A percentile compares a stretch with the other conserved stretches of the same genome.
Evolutionary conservation across 371 early-diverging fungal species (phyloP).

Genomic region (Mucor racemosus): DNA sequence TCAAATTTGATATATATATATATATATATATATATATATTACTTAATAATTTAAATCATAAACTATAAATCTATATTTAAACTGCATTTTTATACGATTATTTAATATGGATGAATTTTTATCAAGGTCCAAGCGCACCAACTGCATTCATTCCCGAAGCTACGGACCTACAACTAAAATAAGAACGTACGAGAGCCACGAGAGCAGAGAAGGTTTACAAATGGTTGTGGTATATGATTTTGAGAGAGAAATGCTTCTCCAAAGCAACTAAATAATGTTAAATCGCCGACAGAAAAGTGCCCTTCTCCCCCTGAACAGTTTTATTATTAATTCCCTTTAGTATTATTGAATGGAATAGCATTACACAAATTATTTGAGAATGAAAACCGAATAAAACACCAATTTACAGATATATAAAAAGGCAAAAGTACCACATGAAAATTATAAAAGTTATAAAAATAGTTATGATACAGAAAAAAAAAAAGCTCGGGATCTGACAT

Average conservation of each 20-base stretch:
- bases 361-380: not conserved
- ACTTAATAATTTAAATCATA: no score
- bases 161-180: constrained; percentile 4
- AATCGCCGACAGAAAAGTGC: not conserved
- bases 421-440: not conserved
- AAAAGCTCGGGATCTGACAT: not conserved
- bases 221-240: not conserved
- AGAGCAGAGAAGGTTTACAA: constrained; percentile 5
- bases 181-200: constrained; percentile 6
- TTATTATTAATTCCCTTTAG: not conserved
- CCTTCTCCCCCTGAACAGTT: not conserved
- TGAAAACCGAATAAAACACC: not conserved
- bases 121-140: constrained; percentile 7
- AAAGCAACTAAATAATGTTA: not conserved
- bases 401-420: not conserved
- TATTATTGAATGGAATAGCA: not conserved
- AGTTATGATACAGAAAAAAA: not conserved
- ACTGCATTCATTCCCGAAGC: not conserved
- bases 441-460: not conserved
- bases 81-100: not conserved
- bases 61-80: no score
- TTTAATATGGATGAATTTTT: constrained; percentile 3
- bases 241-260: not conserved
- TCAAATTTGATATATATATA: no score
- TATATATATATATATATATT: no score